Conservation (phyloP, 192 early-diverging fungal species). For the Lobosporangium transversale region DNA sequence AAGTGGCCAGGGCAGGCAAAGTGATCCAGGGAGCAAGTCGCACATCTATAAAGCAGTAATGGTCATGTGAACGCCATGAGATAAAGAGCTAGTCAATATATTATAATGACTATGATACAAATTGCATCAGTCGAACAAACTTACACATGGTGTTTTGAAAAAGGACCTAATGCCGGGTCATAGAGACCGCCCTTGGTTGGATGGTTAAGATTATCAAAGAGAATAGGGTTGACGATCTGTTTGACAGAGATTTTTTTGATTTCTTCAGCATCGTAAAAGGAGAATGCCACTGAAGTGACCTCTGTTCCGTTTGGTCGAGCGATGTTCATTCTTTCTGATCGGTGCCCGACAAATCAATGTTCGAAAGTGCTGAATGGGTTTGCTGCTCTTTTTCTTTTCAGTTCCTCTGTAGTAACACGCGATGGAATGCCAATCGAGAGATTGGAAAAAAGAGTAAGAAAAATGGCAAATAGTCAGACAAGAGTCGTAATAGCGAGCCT, state of each 20-base stretch:
- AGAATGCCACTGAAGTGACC: conserved; percentile 89
- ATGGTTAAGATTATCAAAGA: conserved; percentile 90
- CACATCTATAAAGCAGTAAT: conserved; percentile 88
- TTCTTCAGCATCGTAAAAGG: conserved; percentile 89
- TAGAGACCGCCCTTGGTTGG: conserved; percentile 93
- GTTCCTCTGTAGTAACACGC: too few relatives aligned
- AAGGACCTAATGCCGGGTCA: conserved; percentile 94
- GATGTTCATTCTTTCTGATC: conserved; percentile 76
- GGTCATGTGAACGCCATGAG: background rate
- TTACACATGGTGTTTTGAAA: conserved; percentile 80
- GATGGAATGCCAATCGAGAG: too few relatives aligned
- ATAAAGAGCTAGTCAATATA: background rate
- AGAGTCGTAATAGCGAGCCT: too few relatives aligned
- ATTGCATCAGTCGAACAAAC: conserved; percentile 9
- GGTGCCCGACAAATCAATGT: too few relatives aligned
- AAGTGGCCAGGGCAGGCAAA: conserved; percentile 97
- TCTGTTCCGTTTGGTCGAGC: conserved; percentile 82
- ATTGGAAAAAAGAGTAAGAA: too few relatives aligned
- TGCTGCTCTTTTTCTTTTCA: too few relatives aligned
- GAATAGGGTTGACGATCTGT: conserved; percentile 87
- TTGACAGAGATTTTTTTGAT: conserved; percentile 94
- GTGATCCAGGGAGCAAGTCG: conserved; percentile 96
- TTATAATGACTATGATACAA: background rate
- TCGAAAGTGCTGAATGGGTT: background rate
- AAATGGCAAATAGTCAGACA: too few relatives aligned